These are phyloP conservation scores for Ballota nigra DNA, from an alignment of 257 asterid species.

Conservation along the genomic window DNA sequence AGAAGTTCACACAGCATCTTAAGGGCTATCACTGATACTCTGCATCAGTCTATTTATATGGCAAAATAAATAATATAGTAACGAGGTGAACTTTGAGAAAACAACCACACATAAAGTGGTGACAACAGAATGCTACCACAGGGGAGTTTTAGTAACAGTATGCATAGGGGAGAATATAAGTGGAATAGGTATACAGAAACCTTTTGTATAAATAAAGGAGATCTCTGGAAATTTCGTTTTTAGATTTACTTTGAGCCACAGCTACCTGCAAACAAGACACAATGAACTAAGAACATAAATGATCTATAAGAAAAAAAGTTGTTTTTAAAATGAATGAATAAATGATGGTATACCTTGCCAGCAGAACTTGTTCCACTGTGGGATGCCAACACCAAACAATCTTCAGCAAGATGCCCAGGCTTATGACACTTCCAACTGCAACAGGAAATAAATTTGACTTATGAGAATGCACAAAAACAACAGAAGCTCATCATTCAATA, in stretches of 20 bases:
- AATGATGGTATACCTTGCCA: constrained; percentile 37
- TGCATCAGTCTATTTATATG: not conserved
- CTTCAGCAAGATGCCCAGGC: constrained; percentile 93
- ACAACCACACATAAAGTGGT: not conserved
- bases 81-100: not conserved
- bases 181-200: constrained; percentile 36
- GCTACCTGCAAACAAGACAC: constrained; percentile 39
- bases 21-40: not conserved
- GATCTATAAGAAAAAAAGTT: not conserved
- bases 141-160: not conserved
- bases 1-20: not conserved
- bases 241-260: constrained; percentile 35
- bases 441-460: constrained; percentile 14
- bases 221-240: constrained; percentile 41
- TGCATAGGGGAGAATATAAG: constrained; percentile 6
- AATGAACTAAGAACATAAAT: not conserved
- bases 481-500: not conserved
- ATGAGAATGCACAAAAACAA: not conserved
- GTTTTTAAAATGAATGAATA: constrained; percentile 13
- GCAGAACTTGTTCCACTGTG: constrained; percentile 26
- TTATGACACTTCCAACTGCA: constrained; percentile 85
- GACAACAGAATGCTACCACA: not conserved
- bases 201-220: constrained; percentile 80
- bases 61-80: not conserved
- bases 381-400: constrained; percentile 62